phyloP scores from a whole-genome alignment of 2,329 filamentous ascomycete species.

The Aspergillus versicolor region DNA sequence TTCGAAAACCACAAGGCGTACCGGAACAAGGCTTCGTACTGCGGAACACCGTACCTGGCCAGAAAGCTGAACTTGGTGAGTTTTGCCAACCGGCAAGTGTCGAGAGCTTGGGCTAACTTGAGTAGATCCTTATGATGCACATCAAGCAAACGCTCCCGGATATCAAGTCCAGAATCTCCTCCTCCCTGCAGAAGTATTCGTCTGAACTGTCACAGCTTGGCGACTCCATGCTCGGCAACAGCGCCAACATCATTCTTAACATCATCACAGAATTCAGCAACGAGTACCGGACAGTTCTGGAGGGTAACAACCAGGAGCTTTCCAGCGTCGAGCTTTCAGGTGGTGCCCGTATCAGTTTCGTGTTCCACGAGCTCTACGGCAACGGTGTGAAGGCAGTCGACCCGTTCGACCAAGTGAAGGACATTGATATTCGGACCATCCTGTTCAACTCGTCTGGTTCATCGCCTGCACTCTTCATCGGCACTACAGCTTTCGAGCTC shows the following conservation, averaged over 20 bases:
- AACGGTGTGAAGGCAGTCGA: slow-evolving; percentile 98
- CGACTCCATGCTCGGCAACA: slow-evolving; percentile 93
- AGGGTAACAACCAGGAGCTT: slow-evolving; percentile 94
- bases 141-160: slow-evolving; percentile 99
- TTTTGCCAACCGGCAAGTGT: neutral
- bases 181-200: slow-evolving; percentile 88
- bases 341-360: slow-evolving; percentile 96
- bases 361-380: slow-evolving; percentile 97
- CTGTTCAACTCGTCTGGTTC: slow-evolving; percentile 99
- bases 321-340: slow-evolving; percentile 93
- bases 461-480: slow-evolving; percentile 93
- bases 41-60: slow-evolving; percentile 93
- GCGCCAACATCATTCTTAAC: slow-evolving; percentile 92
- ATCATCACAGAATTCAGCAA: slow-evolving; percentile 99
- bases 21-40: slow-evolving; percentile 97
- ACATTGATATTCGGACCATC: slow-evolving; percentile 94
- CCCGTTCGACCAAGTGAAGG: slow-evolving; percentile 96
- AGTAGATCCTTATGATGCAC: slow-evolving; percentile 96
- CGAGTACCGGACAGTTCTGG: slow-evolving; percentile 92
- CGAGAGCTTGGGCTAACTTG: slow-evolving; percentile 24
- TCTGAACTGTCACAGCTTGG: slow-evolving; percentile 79
- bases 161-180: slow-evolving; percentile 95
- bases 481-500: slow-evolving; percentile 95
- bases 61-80: slow-evolving; percentile 84
- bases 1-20: slow-evolving; percentile 99